phyloP scores from a whole-genome alignment of 163 green algal species.

The Coccomyxa subellipsoidea region DNA sequence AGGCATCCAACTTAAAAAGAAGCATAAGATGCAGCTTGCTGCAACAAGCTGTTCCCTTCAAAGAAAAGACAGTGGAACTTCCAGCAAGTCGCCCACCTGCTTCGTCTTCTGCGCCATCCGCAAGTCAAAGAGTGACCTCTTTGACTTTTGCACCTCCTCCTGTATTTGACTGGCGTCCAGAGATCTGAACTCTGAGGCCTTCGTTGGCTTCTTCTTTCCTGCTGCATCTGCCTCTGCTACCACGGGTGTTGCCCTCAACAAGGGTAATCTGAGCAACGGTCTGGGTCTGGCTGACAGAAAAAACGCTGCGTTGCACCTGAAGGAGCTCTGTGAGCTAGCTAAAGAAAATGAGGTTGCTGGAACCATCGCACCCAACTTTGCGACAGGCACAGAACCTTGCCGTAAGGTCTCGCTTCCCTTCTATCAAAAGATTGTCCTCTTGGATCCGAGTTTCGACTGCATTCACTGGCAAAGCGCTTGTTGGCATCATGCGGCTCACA shows the following conservation, averaged over 20 bases:
- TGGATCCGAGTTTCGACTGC: not conserved
- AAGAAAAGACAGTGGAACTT: too few relatives aligned
- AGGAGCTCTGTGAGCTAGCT: not conserved
- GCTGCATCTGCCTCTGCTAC: not conserved
- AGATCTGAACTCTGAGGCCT: constrained; percentile 30
- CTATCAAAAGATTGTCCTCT: not conserved
- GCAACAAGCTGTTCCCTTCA: too few relatives aligned
- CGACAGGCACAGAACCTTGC: too few relatives aligned
- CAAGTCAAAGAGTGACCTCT: constrained; percentile 54
- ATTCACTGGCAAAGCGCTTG: not conserved
- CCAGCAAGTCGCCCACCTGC: constrained; percentile 20
- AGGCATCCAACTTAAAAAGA: too few relatives aligned
- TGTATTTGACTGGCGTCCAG: constrained; percentile 45
- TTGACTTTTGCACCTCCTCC: constrained; percentile 40
- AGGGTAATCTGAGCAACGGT: not conserved
- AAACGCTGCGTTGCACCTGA: not conserved
- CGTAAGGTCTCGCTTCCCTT: not conserved
- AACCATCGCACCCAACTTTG: not conserved
- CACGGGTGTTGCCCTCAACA: not conserved
- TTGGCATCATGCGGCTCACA: not conserved
- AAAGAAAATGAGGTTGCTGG: not conserved
- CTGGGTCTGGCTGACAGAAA: not conserved
- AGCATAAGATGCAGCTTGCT: too few relatives aligned
- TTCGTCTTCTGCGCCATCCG: constrained; percentile 42
- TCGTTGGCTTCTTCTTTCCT: constrained; percentile 25